Base-by-base conservation (phyloP, 1,284 basidiomycete species). In the Trichosporon inkin region DNA sequence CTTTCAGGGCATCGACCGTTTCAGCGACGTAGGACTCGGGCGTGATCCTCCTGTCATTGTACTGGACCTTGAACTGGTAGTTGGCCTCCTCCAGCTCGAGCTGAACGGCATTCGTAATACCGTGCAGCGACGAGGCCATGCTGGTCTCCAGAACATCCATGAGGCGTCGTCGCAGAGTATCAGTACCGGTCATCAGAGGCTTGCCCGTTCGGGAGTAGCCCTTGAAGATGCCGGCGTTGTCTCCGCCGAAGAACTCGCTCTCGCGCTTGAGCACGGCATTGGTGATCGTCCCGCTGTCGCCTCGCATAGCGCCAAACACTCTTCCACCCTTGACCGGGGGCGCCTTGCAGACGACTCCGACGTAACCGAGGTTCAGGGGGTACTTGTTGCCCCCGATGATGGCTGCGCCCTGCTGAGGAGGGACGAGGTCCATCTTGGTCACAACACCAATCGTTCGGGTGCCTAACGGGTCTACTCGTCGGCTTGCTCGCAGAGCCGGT, bases 351-450 rank as follows among this genome's bases (percentile, higher is more conserved):
- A 99, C 90, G n/a, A 99, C 95, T 36, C 95, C 95, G 39, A 99
- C 88, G 70, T 99, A 99, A 8, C 96, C 96, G 0, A 99, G 83
- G 67, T 96, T 92, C 1, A 99, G 82, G n/a, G 96, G 95, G 73
- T 99, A 99, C 60, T 92, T 84, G 76, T 96, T 94, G 10, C 93
- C 93, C 20, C 85, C 81, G 5, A 99, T 80, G 62, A 99, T 93
- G 19, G 78, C 71, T 0, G 88, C 89, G 5, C 94, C 96, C 58
- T 87, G 83, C 60, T 90, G 87, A 0, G 94, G 85, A 32, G 88
- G 82, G 14, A 99, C 92, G 19, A 99, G 82, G 73, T 99, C 95
- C 93, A 99, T 96, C 84, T 99, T 99, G 44, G 96, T 99, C 49
- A 99, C 84, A 6, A 99, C 96, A 34, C 96, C 95, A 68, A 99